Percentiles rank a stretch among this genome's conserved stretches.
Evolutionary conservation across 2,329 filamentous ascomycete genomes (phyloP).

Genomic region (Apiospora aurea): DNA sequence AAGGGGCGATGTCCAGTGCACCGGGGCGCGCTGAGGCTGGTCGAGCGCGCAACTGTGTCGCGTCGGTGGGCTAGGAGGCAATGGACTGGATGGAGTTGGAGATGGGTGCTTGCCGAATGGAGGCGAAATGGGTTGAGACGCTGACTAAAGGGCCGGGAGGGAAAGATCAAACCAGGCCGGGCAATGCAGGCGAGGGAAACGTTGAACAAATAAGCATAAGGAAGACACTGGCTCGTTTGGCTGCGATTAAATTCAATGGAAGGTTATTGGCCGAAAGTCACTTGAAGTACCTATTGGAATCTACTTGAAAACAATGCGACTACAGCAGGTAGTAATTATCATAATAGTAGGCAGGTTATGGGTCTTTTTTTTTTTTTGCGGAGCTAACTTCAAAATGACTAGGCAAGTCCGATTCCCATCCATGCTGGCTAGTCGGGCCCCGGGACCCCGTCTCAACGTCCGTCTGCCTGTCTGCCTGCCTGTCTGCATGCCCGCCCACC

Average conservation of each 20-base stretch:
- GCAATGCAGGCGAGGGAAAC: background rate
- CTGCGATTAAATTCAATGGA: background rate
- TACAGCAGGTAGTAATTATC: background rate
- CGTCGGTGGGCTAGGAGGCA: background rate
- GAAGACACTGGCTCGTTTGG: background rate
- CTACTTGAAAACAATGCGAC: background rate
- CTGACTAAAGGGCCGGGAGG: background rate
- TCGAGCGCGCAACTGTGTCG: background rate
- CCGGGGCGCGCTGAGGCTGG: background rate
- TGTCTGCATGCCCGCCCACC: too few relatives aligned
- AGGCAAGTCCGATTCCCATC: background rate
- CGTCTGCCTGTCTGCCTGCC: too few relatives aligned
- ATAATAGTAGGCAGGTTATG: background rate
- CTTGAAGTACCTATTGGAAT: background rate
- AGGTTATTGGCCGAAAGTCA: background rate
- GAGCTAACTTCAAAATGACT: conserved; percentile 7
- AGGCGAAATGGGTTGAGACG: background rate
- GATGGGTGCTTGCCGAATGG: background rate
- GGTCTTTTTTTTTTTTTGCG: conserved; percentile 7
- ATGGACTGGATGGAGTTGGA: background rate
- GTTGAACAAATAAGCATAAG: conserved; percentile 2
- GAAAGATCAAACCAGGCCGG: background rate
- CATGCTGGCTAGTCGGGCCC: background rate
- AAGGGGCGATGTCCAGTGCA: background rate
- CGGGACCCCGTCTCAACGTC: too few relatives aligned